These are phyloP conservation scores for Zygoascus hellenicus DNA, from an alignment of 1,139 yeast genomes.

Conservation along the genomic window DNA sequence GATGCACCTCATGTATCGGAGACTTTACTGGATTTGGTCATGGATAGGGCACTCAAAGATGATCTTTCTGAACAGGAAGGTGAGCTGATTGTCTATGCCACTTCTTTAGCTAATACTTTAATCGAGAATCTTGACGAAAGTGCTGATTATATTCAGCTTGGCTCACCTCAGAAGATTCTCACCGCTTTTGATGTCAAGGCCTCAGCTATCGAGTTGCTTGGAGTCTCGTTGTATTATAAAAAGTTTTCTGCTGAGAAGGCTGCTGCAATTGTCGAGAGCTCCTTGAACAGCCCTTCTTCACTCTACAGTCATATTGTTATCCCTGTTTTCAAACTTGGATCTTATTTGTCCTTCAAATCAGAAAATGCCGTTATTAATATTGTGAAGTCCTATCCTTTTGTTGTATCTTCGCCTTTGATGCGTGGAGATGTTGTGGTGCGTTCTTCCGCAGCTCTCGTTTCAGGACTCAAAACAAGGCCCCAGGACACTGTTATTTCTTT, in stretches of 20 bases:
- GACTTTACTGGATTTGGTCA: conserved; percentile 1
- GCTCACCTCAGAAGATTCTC: conserved; percentile 39
- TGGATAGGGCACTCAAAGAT: conserved; percentile 9
- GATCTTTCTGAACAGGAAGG: conserved; percentile 5
- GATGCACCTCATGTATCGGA: background rate
- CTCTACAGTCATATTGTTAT: conserved; percentile 38
- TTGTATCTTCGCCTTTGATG: conserved; percentile 41
- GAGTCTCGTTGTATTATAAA: conserved; percentile 35
- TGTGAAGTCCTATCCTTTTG: conserved; percentile 30
- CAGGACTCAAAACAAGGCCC: conserved; percentile 43
- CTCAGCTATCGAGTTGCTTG: conserved; percentile 40
- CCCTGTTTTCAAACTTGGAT: conserved; percentile 49
- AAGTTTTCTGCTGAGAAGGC: conserved; percentile 31
- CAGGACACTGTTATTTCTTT: conserved; percentile 86
- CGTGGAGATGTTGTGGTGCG: conserved; percentile 23
- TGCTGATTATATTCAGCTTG: conserved; percentile 38
- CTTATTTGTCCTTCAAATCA: conserved; percentile 45
- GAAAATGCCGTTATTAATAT: conserved; percentile 30
- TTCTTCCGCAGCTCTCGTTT: conserved; percentile 39
- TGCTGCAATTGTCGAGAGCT: conserved; percentile 32
- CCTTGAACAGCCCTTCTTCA: conserved; percentile 32
- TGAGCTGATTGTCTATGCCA: conserved; percentile 21
- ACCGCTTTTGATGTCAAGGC: conserved; percentile 42
- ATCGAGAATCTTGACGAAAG: conserved; percentile 40
- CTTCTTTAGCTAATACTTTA: conserved; percentile 29